phyloP scores from a whole-genome alignment of 164 flowering plant species.

The Paratinospora sagittata region DNA sequence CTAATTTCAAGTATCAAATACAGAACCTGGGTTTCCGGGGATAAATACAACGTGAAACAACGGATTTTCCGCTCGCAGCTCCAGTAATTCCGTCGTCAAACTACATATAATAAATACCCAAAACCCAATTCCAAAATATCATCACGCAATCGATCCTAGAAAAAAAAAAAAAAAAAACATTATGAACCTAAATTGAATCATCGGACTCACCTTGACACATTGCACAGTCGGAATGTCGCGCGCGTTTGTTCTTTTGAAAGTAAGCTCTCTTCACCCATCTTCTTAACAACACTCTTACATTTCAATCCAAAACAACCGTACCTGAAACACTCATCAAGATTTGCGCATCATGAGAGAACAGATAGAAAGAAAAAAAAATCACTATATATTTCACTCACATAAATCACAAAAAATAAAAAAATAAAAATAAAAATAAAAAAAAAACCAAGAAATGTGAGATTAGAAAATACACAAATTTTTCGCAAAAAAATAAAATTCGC shows the following conservation, averaged over 20 bases:
- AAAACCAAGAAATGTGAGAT: too few species aligned
- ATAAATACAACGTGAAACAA: slow-evolving; percentile 52
- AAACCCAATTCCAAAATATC: neutral
- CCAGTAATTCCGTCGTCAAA: slow-evolving; percentile 63
- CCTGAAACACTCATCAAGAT: slow-evolving; percentile 12
- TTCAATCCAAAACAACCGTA: slow-evolving; percentile 3
- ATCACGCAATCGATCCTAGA: neutral
- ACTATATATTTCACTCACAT: too few species aligned
- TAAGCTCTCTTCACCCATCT: slow-evolving; percentile 29
- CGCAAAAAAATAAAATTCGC: too few species aligned
- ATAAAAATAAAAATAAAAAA: too few species aligned
- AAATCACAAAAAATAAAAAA: too few species aligned
- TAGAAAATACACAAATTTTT: too few species aligned
- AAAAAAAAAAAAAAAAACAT: too few species aligned
- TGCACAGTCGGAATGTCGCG: slow-evolving; percentile 44
- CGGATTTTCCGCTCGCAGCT: slow-evolving; percentile 55
- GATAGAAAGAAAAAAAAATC: too few species aligned
- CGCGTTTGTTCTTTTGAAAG: slow-evolving; percentile 19
- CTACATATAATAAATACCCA: neutral
- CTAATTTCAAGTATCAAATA: neutral
- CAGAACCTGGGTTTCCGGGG: slow-evolving; percentile 90
- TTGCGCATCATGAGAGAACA: neutral
- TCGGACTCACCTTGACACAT: slow-evolving; percentile 50
- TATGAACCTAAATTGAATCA: neutral
- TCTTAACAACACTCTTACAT: slow-evolving; percentile 2